Conservation (phyloP, 2,329 filamentous ascomycete species). For the Cladophialophora carrionii region DNA sequence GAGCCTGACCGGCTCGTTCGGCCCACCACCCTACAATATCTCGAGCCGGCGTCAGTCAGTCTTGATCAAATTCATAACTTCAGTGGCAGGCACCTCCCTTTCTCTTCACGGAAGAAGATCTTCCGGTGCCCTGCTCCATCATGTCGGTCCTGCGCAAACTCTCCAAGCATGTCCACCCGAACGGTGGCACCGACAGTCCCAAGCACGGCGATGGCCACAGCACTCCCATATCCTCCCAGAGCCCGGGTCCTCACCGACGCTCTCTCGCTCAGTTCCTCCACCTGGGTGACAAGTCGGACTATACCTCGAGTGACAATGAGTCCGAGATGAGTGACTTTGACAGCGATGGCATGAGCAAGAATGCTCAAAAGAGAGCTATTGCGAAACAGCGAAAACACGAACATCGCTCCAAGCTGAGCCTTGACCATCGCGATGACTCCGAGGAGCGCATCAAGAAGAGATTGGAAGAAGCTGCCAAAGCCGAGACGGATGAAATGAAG, state of each 20-base stretch:
- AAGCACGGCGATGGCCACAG: slow-evolving; percentile 21
- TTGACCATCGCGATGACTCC: slow-evolving; percentile 49
- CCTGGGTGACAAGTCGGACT: slow-evolving; percentile 39
- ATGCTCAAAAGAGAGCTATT: slow-evolving; percentile 50
- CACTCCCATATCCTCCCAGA: slow-evolving; percentile 36
- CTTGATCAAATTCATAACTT: background rate
- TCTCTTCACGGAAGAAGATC: too few species aligned
- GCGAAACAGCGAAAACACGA: slow-evolving; percentile 47
- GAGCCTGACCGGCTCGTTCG: background rate
- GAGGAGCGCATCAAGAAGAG: slow-evolving; percentile 48
- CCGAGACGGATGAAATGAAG: slow-evolving; percentile 63
- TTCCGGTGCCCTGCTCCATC: slow-evolving; percentile 1
- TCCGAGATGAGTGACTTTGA: slow-evolving; percentile 43
- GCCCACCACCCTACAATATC: slow-evolving; percentile 4
- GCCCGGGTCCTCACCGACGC: slow-evolving; percentile 45
- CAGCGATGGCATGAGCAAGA: slow-evolving; percentile 48
- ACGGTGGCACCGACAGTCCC: slow-evolving; percentile 36
- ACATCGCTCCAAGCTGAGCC: slow-evolving; percentile 48
- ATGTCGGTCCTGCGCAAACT: slow-evolving; percentile 40
- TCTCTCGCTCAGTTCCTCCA: slow-evolving; percentile 49
- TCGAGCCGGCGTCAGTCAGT: background rate
- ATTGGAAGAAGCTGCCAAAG: slow-evolving; percentile 54
- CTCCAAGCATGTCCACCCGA: slow-evolving; percentile 45
- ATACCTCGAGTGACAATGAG: slow-evolving; percentile 47
- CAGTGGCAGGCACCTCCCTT: background rate